phyloP scores from a whole-genome alignment of 75 land plant genomes.

The Isoetes taiwanensis region DNA sequence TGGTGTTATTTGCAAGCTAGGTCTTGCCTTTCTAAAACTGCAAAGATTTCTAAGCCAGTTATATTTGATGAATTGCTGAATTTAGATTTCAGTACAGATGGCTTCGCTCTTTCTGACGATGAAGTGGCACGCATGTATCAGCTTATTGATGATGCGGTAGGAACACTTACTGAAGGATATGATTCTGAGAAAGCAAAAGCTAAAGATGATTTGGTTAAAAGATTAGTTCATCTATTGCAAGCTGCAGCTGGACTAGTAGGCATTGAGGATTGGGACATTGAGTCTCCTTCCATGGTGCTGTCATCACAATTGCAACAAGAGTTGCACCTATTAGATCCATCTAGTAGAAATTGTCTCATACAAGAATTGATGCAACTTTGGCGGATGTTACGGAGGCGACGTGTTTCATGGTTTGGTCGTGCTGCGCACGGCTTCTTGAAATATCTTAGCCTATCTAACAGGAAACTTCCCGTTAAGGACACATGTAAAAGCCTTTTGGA shows the following conservation, averaged over 20 bases:
- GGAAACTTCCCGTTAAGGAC: constrained; percentile 10
- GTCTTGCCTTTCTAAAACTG: constrained; percentile 19
- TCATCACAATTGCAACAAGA: constrained; percentile 45
- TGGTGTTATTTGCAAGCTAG: constrained; percentile 81
- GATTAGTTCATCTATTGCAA: constrained; percentile 37
- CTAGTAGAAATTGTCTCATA: constrained; percentile 14
- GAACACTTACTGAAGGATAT: not conserved
- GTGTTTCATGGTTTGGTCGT: constrained; percentile 57
- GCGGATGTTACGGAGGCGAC: constrained; percentile 69
- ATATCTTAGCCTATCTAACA: constrained; percentile 54
- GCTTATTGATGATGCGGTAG: constrained; percentile 21
- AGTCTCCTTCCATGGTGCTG: constrained; percentile 38
- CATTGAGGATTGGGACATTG: constrained; percentile 40
- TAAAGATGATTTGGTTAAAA: constrained; percentile 33
- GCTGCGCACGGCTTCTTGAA: constrained; percentile 79
- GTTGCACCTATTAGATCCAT: constrained; percentile 20
- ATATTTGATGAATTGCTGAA: constrained; percentile 37
- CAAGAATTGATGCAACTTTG: constrained; percentile 59
- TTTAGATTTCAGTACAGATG: constrained; percentile 30
- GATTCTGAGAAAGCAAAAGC: not conserved
- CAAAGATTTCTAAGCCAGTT: constrained; percentile 14
- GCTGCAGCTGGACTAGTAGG: constrained; percentile 60
- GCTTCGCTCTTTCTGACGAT: constrained; percentile 38
- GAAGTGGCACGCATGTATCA: constrained; percentile 36
- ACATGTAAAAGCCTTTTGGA: constrained; percentile 5